phyloP scores from a whole-genome alignment of 306 rosid species.

The Arachis stenosperma region DNA sequence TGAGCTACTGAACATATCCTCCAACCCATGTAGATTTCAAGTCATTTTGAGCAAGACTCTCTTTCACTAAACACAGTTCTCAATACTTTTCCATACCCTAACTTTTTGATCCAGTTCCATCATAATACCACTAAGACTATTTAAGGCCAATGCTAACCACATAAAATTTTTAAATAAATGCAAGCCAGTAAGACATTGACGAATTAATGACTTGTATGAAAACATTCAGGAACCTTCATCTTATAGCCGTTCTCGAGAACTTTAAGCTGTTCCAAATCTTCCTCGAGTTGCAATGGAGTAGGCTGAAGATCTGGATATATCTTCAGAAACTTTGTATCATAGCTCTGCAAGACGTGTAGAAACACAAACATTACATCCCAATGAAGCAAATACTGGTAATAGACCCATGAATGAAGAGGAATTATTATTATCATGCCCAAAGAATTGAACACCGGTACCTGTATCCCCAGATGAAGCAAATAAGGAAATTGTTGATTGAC shows the following conservation, averaged over 20 bases:
- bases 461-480: conserved; percentile 54
- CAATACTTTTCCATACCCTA: background rate
- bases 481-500: conserved; percentile 69
- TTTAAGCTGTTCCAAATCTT: conserved; percentile 97
- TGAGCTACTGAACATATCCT: background rate
- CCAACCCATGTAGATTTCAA: background rate
- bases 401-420: conserved; percentile 1
- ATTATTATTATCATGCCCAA: background rate
- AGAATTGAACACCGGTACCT: conserved; percentile 34
- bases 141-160: background rate
- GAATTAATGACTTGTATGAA: conserved; percentile 10
- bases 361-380: conserved; percentile 24
- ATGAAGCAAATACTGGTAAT: conserved; percentile 19
- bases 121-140: conserved; percentile 8
- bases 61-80: background rate
- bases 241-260: conserved; percentile 97
- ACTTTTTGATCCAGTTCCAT: background rate
- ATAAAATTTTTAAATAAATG: conserved; percentile 1
- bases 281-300: conserved; percentile 92
- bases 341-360: conserved; percentile 64
- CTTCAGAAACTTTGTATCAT: conserved; percentile 78
- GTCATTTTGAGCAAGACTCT: background rate
- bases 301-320: conserved; percentile 74
- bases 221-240: conserved; percentile 72
- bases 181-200: conserved; percentile 5